These are phyloP conservation scores for Cercophora samala DNA, from an alignment of 495 filamentous ascomycete genomes.

Conservation along the genomic window DNA sequence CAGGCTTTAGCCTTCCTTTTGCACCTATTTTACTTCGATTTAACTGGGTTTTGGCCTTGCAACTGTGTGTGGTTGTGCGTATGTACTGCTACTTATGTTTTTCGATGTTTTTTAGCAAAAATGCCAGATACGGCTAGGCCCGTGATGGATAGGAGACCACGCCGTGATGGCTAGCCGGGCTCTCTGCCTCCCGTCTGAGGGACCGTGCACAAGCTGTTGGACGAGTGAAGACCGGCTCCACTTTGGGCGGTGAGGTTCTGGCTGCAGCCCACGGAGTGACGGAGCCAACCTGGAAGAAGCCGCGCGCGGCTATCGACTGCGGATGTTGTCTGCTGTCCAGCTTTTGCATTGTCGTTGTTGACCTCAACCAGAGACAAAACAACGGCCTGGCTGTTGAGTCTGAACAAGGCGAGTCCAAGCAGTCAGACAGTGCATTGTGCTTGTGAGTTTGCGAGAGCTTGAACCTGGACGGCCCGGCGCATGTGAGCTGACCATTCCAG, in stretches of 20 bases:
- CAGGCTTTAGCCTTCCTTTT: too few species aligned
- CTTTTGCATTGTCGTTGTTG: not conserved
- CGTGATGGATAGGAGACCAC: too few species aligned
- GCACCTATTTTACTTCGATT: too few species aligned
- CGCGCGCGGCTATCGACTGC: not conserved
- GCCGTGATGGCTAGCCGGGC: too few species aligned
- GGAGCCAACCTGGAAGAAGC: not conserved
- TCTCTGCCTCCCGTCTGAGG: too few species aligned
- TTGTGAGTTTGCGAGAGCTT: not conserved
- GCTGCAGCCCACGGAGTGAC: not conserved
- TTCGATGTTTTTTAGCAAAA: too few species aligned
- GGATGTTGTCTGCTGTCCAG: not conserved
- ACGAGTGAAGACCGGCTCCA: not conserved
- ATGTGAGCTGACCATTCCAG: not conserved
- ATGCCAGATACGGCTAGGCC: too few species aligned
- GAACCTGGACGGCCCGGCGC: not conserved
- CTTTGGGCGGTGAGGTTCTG: constrained; percentile 5
- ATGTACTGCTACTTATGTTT: too few species aligned
- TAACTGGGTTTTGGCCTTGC: too few species aligned
- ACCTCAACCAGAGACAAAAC: not conserved
- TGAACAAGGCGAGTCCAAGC: not conserved
- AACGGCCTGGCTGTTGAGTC: not conserved
- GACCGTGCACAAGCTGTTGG: not conserved
- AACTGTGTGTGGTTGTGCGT: too few species aligned
- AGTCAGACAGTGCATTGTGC: not conserved